These are phyloP conservation scores for Solioccasus polychromus DNA, from an alignment of 768 basidiomycete species.

Conservation along the genomic window DNA sequence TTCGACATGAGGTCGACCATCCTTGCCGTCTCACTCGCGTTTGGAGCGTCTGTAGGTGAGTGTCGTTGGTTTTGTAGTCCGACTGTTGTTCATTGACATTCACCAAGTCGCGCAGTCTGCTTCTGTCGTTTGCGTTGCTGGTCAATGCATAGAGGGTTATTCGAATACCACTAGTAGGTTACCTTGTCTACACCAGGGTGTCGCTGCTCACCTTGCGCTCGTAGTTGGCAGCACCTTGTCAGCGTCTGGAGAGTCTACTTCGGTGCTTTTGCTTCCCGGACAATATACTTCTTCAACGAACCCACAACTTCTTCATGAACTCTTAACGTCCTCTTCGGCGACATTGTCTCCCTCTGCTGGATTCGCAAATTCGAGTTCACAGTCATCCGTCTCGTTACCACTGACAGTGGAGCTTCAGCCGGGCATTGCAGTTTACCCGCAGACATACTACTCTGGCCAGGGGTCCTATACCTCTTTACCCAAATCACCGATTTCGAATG, in stretches of 20 bases:
- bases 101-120: slow-evolving; percentile 52
- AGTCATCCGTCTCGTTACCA: slow-evolving; percentile 52
- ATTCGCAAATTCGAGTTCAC: slow-evolving; percentile 54
- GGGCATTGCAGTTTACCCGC: slow-evolving; percentile 64
- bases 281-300: slow-evolving; percentile 70
- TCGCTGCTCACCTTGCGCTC: slow-evolving; percentile 9
- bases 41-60: slow-evolving; percentile 41
- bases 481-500: slow-evolving; percentile 42
- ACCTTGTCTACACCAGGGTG: background rate
- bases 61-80: background rate
- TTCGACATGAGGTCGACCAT: slow-evolving; percentile 40
- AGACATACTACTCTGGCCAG: slow-evolving; percentile 63
- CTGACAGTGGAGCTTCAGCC: slow-evolving; percentile 63
- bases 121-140: slow-evolving; percentile 79
- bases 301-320: slow-evolving; percentile 66
- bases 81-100: background rate
- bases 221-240: slow-evolving; percentile 73
- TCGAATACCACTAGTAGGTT: slow-evolving; percentile 68
- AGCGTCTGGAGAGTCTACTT: slow-evolving; percentile 48
- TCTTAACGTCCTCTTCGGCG: slow-evolving; percentile 64
- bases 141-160: slow-evolving; percentile 81
- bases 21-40: slow-evolving; percentile 34
- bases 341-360: slow-evolving; percentile 58
- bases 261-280: slow-evolving; percentile 69
- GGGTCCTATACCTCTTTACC: slow-evolving; percentile 59